phyloP scores from a whole-genome alignment of 768 basidiomycete genomes.

The Russula emetica region DNA sequence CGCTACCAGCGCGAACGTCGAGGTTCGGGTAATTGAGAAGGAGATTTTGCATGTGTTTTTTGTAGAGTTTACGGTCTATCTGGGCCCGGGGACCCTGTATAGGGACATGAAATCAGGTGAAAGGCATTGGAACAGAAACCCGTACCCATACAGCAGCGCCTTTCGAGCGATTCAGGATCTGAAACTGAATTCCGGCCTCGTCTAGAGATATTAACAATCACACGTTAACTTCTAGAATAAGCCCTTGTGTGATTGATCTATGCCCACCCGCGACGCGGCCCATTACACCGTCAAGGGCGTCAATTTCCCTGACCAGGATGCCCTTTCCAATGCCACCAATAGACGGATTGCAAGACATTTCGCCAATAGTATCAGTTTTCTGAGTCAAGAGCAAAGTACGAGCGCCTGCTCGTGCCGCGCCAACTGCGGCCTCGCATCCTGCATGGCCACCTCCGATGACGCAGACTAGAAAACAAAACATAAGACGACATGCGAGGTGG shows the following conservation, averaged over 20 bases:
- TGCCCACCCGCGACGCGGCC: constrained; percentile 71
- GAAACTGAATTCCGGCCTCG: constrained; percentile 85
- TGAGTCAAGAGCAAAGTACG: constrained; percentile 79
- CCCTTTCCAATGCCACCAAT: constrained; percentile 93
- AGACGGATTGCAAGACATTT: constrained; percentile 87
- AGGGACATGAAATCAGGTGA: neutral
- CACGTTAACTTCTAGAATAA: neutral
- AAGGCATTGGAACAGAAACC: constrained; percentile 6
- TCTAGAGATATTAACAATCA: constrained; percentile 42
- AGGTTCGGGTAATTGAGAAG: constrained; percentile 65
- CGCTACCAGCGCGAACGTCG: constrained; percentile 65
- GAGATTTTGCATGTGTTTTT: constrained; percentile 70
- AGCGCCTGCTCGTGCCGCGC: constrained; percentile 78
- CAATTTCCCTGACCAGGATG: constrained; percentile 84
- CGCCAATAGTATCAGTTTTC: constrained; percentile 73
- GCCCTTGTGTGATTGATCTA: neutral
- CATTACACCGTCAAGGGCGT: constrained; percentile 86
- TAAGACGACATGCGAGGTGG: neutral
- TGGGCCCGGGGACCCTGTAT: constrained; percentile 84
- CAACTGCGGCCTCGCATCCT: constrained; percentile 88
- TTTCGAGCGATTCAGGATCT: constrained; percentile 78
- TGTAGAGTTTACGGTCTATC: constrained; percentile 82
- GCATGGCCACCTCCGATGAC: constrained; percentile 92
- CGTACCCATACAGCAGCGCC: constrained; percentile 87
- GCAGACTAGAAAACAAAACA: constrained; percentile 47